Evolutionary conservation across 1,284 basidiomycete species (phyloP).

Genomic region (Fomes fomentarius): DNA sequence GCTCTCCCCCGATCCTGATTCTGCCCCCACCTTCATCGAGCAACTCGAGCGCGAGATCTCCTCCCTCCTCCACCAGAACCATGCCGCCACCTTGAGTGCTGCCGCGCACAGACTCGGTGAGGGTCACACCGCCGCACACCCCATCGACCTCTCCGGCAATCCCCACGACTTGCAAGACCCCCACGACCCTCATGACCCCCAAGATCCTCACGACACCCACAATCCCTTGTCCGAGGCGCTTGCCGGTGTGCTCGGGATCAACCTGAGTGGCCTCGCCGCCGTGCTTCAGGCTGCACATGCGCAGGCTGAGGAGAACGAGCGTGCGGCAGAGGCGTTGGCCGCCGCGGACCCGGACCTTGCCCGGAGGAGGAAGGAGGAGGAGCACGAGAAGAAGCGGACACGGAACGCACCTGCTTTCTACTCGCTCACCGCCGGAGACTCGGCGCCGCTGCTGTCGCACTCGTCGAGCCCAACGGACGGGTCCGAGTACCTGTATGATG

Average conservation of each 20-base stretch:
- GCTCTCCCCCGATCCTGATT: constrained; percentile 31
- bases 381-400: constrained; percentile 56
- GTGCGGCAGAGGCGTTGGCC: constrained; percentile 45
- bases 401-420: constrained; percentile 76
- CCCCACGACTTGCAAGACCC: constrained; percentile 5
- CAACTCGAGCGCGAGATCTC: constrained; percentile 77
- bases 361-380: constrained; percentile 44
- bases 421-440: constrained; percentile 63
- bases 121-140: constrained; percentile 9
- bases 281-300: constrained; percentile 75
- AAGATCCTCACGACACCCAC: constrained; percentile 1
- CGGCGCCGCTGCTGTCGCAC: constrained; percentile 21
- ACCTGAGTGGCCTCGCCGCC: constrained; percentile 66
- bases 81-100: constrained; percentile 61
- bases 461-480: constrained; percentile 44
- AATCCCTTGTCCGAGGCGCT: constrained; percentile 13
- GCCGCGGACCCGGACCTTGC: constrained; percentile 45
- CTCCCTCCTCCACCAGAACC: constrained; percentile 68
- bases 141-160: constrained; percentile 9
- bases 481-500: constrained; percentile 58
- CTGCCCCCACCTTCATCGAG: constrained; percentile 52
- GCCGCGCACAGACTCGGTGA: constrained; percentile 38
- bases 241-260: constrained; percentile 43
- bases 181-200: constrained; percentile 1
- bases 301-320: constrained; percentile 54